A percentile compares a stretch with the other conserved stretches of the same genome.
phyloP scores from a whole-genome alignment of 495 filamentous ascomycete genomes.

The Daldinia grandis region DNA sequence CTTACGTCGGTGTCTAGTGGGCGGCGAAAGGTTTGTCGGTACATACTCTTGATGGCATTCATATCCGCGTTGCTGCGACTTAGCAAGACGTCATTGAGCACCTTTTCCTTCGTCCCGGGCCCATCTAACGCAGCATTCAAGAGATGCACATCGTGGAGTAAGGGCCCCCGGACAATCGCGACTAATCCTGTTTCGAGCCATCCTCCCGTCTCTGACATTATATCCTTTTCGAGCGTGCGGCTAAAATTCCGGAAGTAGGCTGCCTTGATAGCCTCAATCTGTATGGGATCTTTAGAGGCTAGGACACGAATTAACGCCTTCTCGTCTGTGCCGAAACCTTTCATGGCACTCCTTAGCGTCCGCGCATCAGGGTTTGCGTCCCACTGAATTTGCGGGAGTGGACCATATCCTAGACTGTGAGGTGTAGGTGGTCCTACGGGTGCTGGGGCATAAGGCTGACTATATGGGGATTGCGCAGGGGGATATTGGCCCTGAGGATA shows the following conservation, averaged over 20 bases:
- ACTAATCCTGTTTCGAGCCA: conserved; percentile 76
- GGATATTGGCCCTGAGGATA: conserved; percentile 52
- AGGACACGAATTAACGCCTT: conserved; percentile 72
- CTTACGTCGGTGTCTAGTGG: conserved; percentile 74
- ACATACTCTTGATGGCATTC: conserved; percentile 78
- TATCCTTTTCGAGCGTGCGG: conserved; percentile 74
- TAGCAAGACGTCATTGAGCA: conserved; percentile 87
- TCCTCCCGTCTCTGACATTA: conserved; percentile 77
- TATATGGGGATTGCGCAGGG: conserved; percentile 47
- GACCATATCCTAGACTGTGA: conserved; percentile 69
- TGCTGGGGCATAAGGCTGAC: conserved; percentile 34
- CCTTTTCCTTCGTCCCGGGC: conserved; percentile 82
- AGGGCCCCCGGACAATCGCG: conserved; percentile 77
- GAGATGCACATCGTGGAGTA: conserved; percentile 72
- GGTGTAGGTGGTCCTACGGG: conserved; percentile 55
- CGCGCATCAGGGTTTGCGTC: conserved; percentile 73
- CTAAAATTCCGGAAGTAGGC: conserved; percentile 68
- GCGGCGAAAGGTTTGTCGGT: conserved; percentile 67
- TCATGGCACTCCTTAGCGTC: conserved; percentile 80
- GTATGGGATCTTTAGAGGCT: conserved; percentile 71
- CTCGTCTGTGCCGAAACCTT: conserved; percentile 91
- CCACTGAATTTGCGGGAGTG: conserved; percentile 68
- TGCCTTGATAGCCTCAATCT: conserved; percentile 72
- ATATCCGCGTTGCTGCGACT: conserved; percentile 86
- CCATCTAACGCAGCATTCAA: conserved; percentile 75